Evolutionary conservation across 495 filamentous ascomycete species (phyloP), one percentile per base, ranked within the genome.

Genomic region (Endocarpon pusillum): DNA sequence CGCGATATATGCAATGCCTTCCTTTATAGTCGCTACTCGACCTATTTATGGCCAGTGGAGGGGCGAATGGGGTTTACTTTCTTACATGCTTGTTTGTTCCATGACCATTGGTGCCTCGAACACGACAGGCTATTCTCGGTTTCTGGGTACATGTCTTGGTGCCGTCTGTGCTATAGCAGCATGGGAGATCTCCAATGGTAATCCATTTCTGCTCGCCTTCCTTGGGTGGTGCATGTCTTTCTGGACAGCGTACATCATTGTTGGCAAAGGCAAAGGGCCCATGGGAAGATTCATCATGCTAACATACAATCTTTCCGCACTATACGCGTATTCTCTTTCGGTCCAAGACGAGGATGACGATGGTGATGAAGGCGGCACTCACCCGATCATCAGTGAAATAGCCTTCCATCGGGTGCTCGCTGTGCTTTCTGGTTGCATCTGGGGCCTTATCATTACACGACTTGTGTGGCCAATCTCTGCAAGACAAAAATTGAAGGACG

Each of bases 31-130:
- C 5, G 57, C 64, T 3, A 89, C 80, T 10, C 64, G 82, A 35
- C 80, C 84, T 0, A 62, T 77, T 28, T 97, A 94, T 46, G 64
- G 69, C 15, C 79, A 78, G 42, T 97, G 86, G 85, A 64, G 87
- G 43, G 89, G 87, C 1, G 89, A 97, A 65, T 97, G 89, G 89
- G 89, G 87, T 9, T 61, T 96, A 1, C 51, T 96, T 23, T 94
- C 87, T 0, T 97, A 93, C 58, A 97, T 97, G 89, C 68, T 96
- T 35, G 89, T 97, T 12, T 94, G 87, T 51, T 80, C 81, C 4
- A 94, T 94, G 87, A 96, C 87, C 0, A 83, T 94, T 25, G 89
- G 89, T 7, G 81, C 87, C 14, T 81, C 83, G 10, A 97, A 96
- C 45, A 92, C 85, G 14, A 92, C 87, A 3, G 84, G 83, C 3